Base-by-base conservation (phyloP, 2,329 filamentous ascomycete species). In the Mycocentrospora acerina region DNA sequence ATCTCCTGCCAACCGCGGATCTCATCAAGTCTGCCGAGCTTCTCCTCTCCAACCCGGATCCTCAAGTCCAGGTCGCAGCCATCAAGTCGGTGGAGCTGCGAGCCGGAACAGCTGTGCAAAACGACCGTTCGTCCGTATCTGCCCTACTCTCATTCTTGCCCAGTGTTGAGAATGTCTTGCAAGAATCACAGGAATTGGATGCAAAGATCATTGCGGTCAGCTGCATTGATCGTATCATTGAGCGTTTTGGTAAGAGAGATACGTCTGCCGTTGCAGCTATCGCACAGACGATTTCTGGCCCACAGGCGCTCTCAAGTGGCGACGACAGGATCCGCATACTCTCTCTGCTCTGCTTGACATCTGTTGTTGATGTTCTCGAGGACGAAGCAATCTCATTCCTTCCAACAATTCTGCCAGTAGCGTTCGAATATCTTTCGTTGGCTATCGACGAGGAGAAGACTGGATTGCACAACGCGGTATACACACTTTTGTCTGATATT, bases 191-290 rank as follows among this genome's bases (percentile, higher is more conserved):
- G 22, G 83, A 93, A 51, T 79, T 85, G 36, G 76, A 82, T 18
- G 85, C 93, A 64, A 90, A 91, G 69, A 85, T 90, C 56, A 89
- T 88, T 9, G 88, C 90, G 1, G 83, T 98, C 46, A 83, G 83
- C 24, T 97, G 91, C 55, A 85, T 97, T 29, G 90, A 96, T 69
- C 88, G 88, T 66, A 94, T 98, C 47, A 81, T 88, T 2, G 90
- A 96, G 69, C 91, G 91, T 65, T 97, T 95, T 64, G 94, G 93
- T 52, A 94, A 93, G 74, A 94, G 90, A 65, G 88, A 95, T 58
- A 76, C 86, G 2, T 81, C 86, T 51, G 83, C 82, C 29, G 86
- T 95, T 29, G 77, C 86, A 17, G 79, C 80, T 4, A 86, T 90
- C 4, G 88, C 90, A 4, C 75, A 82, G 42, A 85, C 85, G 2